Evolutionary conservation across 1,284 basidiomycete species (phyloP).

Genomic region (Naganishia liquefaciens): DNA sequence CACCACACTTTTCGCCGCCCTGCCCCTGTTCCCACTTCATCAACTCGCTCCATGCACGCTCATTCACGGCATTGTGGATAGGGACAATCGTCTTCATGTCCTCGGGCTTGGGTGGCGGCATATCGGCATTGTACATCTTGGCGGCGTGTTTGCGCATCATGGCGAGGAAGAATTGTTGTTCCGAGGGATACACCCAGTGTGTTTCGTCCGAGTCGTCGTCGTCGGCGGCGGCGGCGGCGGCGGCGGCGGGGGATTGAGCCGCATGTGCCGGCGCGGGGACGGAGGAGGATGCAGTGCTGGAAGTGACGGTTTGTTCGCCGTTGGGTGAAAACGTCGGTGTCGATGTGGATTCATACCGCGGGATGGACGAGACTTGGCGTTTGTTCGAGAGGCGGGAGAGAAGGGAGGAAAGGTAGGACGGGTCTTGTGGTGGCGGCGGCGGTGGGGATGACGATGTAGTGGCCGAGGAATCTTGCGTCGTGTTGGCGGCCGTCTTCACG

Average conservation of each 20-base stretch:
- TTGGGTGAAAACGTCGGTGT: slow-evolving; percentile 27
- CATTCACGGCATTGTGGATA: slow-evolving; percentile 99
- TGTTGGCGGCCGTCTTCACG: slow-evolving; percentile 13
- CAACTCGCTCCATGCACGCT: slow-evolving; percentile 89
- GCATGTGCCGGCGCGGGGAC: slow-evolving; percentile 36
- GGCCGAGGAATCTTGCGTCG: slow-evolving; percentile 30
- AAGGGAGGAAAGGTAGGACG: slow-evolving; percentile 15
- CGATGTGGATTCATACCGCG: slow-evolving; percentile 56
- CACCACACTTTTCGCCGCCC: slow-evolving; percentile 78
- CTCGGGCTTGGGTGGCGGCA: slow-evolving; percentile 57
- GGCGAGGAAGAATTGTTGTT: slow-evolving; percentile 92
- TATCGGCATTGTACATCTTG: slow-evolving; percentile 28
- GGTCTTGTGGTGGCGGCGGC: not conserved
- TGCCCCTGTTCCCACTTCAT: slow-evolving; percentile 82
- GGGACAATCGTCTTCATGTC: slow-evolving; percentile 97
- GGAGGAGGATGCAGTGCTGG: slow-evolving; percentile 33
- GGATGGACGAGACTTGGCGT: slow-evolving; percentile 86
- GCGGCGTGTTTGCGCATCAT: slow-evolving; percentile 92
- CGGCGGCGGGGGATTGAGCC: slow-evolving; percentile 18
- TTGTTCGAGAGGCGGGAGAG: slow-evolving; percentile 53
- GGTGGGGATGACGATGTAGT: not conserved
- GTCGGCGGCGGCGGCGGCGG: slow-evolving; percentile 29
- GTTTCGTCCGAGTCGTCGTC: slow-evolving; percentile 56
- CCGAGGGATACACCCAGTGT: slow-evolving; percentile 98
- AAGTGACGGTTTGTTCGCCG: slow-evolving; percentile 24